Evolutionary conservation across 2,329 filamentous ascomycete genomes (phyloP), one percentile per base, ranked within the genome.

Genomic region (Alternaria alternata): DNA sequence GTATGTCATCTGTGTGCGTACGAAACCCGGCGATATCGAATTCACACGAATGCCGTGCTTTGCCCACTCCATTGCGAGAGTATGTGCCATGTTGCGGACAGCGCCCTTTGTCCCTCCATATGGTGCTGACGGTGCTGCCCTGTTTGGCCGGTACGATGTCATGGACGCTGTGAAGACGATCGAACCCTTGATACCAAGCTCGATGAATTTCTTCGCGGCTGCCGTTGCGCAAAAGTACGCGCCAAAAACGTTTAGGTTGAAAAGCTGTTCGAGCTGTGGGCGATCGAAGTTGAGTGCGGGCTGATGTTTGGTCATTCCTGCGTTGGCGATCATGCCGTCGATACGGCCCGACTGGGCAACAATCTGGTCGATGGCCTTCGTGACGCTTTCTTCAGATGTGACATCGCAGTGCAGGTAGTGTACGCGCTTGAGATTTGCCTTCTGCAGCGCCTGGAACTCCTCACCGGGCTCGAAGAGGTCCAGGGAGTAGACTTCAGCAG

Each of bases 1-100:
- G 67, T 84, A 83, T 2, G 81, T 83, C 81, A 83, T 83, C 72
- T 65, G 78, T 49, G 91, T 95, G 82, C 94, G 91, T 89, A 94
- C 94, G 83, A 94, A 94, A 30, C 91, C 91, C 20, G 92, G 91
- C 7, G 89, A 92, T 80, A 94, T 93, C 79, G 88, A 90, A 85
- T 95, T 95, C 73, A 94, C 91, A 38, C 91, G 89, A 75, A 94
- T 93, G 70, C 86, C 85, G 80, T 92, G 86, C 81, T 91, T 90
- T 72, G 91, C 90, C 91, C 92, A 94, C 81, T 95, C 92, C 56
- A 91, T 91, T 43, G 91, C 91, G 24, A 95, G 87, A 4, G 90
- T 68, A 74, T 81, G 71, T 69, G 79, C 67, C 78, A 81, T 81
- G 55, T 81, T 81, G 44, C 79, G 71, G 11, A 81, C 77, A 7